Percentiles rank a stretch among this genome's conserved stretches.
phyloP scores from a whole-genome alignment of 495 filamentous ascomycete species.

The Penicillium pancosmium region DNA sequence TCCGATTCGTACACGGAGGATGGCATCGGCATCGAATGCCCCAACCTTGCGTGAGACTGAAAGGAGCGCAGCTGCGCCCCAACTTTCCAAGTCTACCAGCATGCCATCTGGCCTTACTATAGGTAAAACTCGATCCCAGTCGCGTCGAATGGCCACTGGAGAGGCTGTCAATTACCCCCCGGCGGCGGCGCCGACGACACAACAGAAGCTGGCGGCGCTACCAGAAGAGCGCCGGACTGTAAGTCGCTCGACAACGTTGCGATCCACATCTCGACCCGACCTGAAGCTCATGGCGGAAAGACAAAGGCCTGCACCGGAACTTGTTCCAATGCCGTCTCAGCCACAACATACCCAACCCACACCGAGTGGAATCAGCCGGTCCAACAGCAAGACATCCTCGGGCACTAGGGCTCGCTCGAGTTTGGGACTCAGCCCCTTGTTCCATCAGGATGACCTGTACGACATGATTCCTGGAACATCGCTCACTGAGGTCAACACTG shows the following conservation, averaged over 20 bases:
- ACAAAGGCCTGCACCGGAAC: background rate
- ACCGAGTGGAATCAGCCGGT: slow-evolving; percentile 27
- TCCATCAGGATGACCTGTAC: slow-evolving; percentile 41
- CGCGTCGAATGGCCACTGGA: slow-evolving; percentile 30
- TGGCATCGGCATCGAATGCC: slow-evolving; percentile 42
- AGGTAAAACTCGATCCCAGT: slow-evolving; percentile 52
- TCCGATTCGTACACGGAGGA: slow-evolving; percentile 43
- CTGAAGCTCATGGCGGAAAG: slow-evolving; percentile 13
- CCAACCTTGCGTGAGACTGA: slow-evolving; percentile 36
- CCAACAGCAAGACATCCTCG: slow-evolving; percentile 39
- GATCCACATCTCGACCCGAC: slow-evolving; percentile 24
- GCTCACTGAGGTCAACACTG: slow-evolving; percentile 42
- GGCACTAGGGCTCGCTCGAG: slow-evolving; percentile 40
- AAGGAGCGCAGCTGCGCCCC: slow-evolving; percentile 28
- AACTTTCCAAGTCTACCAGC: slow-evolving; percentile 34
- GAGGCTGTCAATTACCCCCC: slow-evolving; percentile 36
- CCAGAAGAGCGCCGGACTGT: slow-evolving; percentile 20
- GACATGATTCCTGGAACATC: slow-evolving; percentile 44
- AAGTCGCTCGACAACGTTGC: slow-evolving; percentile 22
- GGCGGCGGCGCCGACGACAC: slow-evolving; percentile 11
- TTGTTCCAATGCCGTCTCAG: background rate
- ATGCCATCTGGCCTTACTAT: slow-evolving; percentile 40
- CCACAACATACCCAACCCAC: slow-evolving; percentile 13
- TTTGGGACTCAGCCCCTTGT: slow-evolving; percentile 43
- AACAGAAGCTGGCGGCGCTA: slow-evolving; percentile 27